A percentile compares a stretch with the other conserved stretches of the same genome.
Evolutionary conservation across 768 basidiomycete species (phyloP).

Genomic region (Crassisporium funariophilum): DNA sequence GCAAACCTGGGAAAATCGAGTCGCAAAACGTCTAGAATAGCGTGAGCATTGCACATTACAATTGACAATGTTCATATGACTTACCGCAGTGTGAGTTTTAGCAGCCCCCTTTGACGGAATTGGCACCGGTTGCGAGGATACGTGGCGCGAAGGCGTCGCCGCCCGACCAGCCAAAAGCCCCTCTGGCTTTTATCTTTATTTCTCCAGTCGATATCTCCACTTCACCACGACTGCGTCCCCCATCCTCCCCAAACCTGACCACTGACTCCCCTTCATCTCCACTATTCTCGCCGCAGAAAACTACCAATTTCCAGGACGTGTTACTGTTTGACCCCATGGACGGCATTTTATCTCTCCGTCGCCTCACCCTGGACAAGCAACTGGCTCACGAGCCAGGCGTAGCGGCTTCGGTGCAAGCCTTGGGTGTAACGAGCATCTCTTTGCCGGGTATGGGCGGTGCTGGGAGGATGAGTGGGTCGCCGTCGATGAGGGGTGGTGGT

Average conservation of each 20-base stretch:
- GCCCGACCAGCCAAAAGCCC: slow-evolving; percentile 31
- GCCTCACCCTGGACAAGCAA: slow-evolving; percentile 48
- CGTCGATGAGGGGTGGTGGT: slow-evolving; percentile 23
- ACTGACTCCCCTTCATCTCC: slow-evolving; percentile 30
- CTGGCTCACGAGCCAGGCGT: slow-evolving; percentile 26
- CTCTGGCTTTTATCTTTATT: slow-evolving; percentile 62
- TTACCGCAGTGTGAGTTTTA: too few relatives aligned
- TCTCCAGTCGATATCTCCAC: slow-evolving; percentile 33
- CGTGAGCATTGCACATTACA: too few relatives aligned
- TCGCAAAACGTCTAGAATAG: too few relatives aligned
- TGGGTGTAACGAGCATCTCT: slow-evolving; percentile 59
- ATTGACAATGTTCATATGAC: too few relatives aligned
- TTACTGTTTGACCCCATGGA: slow-evolving; percentile 67
- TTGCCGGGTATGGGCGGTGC: slow-evolving; percentile 55
- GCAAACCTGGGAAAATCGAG: too few relatives aligned
- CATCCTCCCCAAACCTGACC: slow-evolving; percentile 12
- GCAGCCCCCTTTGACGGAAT: slow-evolving; percentile 54
- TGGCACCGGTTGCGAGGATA: slow-evolving; percentile 60
- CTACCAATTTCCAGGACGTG: slow-evolving; percentile 61
- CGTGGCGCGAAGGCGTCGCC: slow-evolving; percentile 33
- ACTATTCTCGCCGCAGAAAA: slow-evolving; percentile 27
- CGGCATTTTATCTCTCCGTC: slow-evolving; percentile 55
- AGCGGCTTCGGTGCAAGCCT: slow-evolving; percentile 30
- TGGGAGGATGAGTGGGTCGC: slow-evolving; percentile 37
- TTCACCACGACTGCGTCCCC: slow-evolving; percentile 41